Conservation (phyloP, 306 rosid species). For the Quercus dentata region DNA sequence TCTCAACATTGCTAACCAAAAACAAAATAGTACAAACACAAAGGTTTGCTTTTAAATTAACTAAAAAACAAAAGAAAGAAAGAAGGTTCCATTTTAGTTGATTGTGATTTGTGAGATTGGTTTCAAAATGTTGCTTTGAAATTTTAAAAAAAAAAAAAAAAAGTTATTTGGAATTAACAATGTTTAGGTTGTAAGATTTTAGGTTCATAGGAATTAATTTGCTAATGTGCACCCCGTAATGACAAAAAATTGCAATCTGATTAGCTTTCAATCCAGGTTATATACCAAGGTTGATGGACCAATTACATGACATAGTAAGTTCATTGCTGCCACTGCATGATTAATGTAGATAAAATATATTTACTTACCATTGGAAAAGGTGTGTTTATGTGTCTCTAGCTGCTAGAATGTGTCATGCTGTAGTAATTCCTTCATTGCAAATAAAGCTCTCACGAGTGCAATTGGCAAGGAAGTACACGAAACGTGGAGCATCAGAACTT, state of each 20-base stretch:
- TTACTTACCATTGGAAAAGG: too few relatives aligned
- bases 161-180: neutral
- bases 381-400: too few relatives aligned
- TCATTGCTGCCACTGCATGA: too few relatives aligned
- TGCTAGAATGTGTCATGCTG: neutral
- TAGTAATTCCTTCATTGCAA: slow-evolving; percentile 33
- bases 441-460: slow-evolving; percentile 90
- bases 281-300: too few relatives aligned
- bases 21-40: too few relatives aligned
- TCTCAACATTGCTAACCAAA: too few relatives aligned
- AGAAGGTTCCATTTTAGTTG: neutral
- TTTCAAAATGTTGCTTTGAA: neutral
- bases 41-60: slow-evolving; percentile 51
- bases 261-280: too few relatives aligned
- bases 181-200: neutral
- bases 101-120: neutral
- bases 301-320: too few relatives aligned
- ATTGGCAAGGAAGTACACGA: slow-evolving; percentile 84
- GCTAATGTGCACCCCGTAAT: too few relatives aligned
- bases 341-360: neutral
- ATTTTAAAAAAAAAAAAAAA: neutral
- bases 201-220: too few relatives aligned
- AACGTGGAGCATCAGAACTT: slow-evolving; percentile 80
- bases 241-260: too few relatives aligned
- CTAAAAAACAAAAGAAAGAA: neutral